Base-by-base conservation (phyloP, 345 rosid species). In the Hibiscus tridactylites region DNA sequence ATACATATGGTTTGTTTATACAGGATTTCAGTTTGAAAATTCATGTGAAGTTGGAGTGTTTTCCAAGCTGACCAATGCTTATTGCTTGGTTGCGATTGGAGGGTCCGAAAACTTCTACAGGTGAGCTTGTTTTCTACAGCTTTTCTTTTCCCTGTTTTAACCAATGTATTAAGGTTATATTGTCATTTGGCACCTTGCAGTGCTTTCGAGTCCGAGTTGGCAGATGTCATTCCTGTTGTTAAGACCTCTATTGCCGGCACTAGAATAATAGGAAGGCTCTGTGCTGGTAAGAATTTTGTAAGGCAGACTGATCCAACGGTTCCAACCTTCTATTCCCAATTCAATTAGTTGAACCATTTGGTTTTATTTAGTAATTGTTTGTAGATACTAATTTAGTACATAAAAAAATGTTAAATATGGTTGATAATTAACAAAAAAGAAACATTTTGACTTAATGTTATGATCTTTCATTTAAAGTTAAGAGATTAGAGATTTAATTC, bases 181-280 rank as follows among this genome's bases (percentile, higher is more conserved):
- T 46, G n/a, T 35, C 53, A 46, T 1, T 65, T 44, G n/a, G 69
- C 53, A 21, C 5, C 19, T 44, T 73, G 56, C 29, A 89, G 99
- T 76, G 62, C 64, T 60, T 16, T 17, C 62, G 98, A 93, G 86
- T 19, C 90, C 2, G 97, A 93, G 81, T 77, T 93, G 37, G 89
- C 91, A 1, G 95, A 81, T 82, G 89, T 76, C 47, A 86, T 93
- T 62, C 98, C 97, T 37, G 91, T 91, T 19, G 94, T 91, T 70
- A 93, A 93, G 76, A 88, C 98, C 19, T 91, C 97, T 44, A 78
- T 93, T 76, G 89, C 77, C 0, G 98, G 91, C 75, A 90, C 92
- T 47, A 81, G 90, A 76, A 93, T 93, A 47, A 87, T 95, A 17
- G 97, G 97, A 17, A 83, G 96, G 68, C 90, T 95, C 4, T 89